Percentiles rank a stretch among this genome's conserved stretches.
These are phyloP conservation scores for Magnaporthales sp. DNA, from an alignment of 2,329 filamentous ascomycete species.

Conservation along the genomic window DNA sequence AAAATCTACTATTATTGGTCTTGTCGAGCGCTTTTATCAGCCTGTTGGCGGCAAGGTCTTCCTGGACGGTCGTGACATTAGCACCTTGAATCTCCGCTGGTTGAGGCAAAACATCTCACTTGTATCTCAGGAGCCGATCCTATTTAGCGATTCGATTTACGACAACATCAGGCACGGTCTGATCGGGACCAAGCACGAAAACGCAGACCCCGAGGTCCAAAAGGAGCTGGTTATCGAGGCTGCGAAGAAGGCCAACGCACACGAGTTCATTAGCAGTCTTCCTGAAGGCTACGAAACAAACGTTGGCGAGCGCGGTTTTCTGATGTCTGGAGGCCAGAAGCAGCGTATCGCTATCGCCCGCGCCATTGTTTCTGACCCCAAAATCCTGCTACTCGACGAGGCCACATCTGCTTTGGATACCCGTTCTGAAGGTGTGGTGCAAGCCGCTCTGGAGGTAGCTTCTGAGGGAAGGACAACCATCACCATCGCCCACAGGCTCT, in stretches of 20 bases:
- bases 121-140: constrained; percentile 85
- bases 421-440: constrained; percentile 88
- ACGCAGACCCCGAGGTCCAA: constrained; percentile 58
- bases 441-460: constrained; percentile 82
- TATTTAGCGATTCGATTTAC: constrained; percentile 84
- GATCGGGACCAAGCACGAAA: constrained; percentile 58
- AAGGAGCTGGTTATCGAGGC: constrained; percentile 70
- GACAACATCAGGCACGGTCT: constrained; percentile 87
- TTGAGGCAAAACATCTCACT: constrained; percentile 85
- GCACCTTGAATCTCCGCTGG: constrained; percentile 79
- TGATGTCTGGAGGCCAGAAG: constrained; percentile 91
- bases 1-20: constrained; percentile 59
- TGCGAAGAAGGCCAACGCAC: constrained; percentile 84
- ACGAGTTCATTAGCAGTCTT: constrained; percentile 76
- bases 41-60: constrained; percentile 72
- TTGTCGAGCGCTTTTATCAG: constrained; percentile 93
- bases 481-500: constrained; percentile 89
- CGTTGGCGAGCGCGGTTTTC: constrained; percentile 89
- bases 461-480: constrained; percentile 86
- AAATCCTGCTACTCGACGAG: constrained; percentile 87
- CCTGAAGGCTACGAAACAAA: constrained; percentile 89
- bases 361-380: constrained; percentile 84
- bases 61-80: constrained; percentile 76
- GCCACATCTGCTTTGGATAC: constrained; percentile 92
- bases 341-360: constrained; percentile 93